phyloP scores from a whole-genome alignment of 2,329 filamentous ascomycete species.

The Aureobasidium subglaciale region DNA sequence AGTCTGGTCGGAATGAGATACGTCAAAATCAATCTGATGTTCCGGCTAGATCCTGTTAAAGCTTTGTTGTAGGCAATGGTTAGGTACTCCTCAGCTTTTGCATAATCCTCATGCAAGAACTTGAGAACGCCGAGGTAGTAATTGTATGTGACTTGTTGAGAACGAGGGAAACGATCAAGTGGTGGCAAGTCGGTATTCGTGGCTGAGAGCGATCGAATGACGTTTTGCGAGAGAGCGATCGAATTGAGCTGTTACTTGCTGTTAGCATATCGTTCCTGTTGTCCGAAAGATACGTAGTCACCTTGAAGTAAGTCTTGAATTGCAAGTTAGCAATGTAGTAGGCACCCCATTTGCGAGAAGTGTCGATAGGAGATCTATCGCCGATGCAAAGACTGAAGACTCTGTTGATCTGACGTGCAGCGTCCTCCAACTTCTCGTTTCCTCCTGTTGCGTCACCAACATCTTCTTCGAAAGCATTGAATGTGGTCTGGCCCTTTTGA shows the following conservation, averaged over 20 bases:
- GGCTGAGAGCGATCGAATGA: constrained; percentile 77
- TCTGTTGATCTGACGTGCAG: constrained; percentile 80
- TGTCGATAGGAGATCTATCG: constrained; percentile 65
- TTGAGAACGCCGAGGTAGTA: constrained; percentile 93
- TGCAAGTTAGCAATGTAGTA: constrained; percentile 91
- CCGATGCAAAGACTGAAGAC: constrained; percentile 87
- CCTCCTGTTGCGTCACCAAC: constrained; percentile 68
- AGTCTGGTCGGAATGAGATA: constrained; percentile 93
- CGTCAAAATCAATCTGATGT: constrained; percentile 86
- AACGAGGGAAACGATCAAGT: constrained; percentile 72
- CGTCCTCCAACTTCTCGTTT: constrained; percentile 82
- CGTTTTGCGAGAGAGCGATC: constrained; percentile 80
- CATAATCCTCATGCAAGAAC: constrained; percentile 91
- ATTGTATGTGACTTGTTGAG: constrained; percentile 90
- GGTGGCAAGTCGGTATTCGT: constrained; percentile 67
- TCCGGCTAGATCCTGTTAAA: constrained; percentile 42
- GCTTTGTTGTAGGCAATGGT: constrained; percentile 63
- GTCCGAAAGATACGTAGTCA: constrained; percentile 21
- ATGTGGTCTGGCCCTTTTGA: constrained; percentile 39
- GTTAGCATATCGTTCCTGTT: neutral
- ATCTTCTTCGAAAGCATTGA: constrained; percentile 62
- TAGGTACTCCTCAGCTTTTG: constrained; percentile 71
- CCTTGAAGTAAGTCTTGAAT: constrained; percentile 97
- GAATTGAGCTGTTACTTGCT: constrained; percentile 58
- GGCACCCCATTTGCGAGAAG: constrained; percentile 95